Evolutionary conservation across 305 asterid species (phyloP).

Genomic region (Fraxinus floribunda): DNA sequence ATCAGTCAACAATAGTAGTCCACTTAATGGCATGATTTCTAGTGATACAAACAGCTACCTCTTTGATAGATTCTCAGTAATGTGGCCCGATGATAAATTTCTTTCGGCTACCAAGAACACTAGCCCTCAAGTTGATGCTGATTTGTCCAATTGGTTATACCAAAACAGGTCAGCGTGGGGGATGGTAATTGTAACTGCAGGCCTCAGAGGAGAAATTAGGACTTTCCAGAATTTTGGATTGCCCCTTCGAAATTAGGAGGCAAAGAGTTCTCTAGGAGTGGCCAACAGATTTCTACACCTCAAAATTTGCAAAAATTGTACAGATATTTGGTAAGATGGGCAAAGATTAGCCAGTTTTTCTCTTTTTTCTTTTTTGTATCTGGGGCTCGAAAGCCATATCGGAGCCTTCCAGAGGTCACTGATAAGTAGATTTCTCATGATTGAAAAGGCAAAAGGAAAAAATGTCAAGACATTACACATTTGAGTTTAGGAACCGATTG

Average conservation of each 20-base stretch:
- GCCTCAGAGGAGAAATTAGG: slow-evolving; percentile 82
- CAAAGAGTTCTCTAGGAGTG: background rate
- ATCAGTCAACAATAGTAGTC: slow-evolving; percentile 61
- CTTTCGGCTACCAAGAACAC: slow-evolving; percentile 48
- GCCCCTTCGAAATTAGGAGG: slow-evolving; percentile 55
- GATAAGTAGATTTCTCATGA: slow-evolving; percentile 26
- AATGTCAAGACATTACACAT: slow-evolving; percentile 31
- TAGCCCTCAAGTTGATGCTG: slow-evolving; percentile 65
- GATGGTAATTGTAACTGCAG: slow-evolving; percentile 87
- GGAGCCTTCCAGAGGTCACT: slow-evolving; percentile 22
- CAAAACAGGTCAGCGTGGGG: slow-evolving; percentile 82
- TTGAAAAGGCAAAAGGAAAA: slow-evolving; percentile 4
- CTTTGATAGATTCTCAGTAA: slow-evolving; percentile 60
- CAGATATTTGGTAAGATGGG: slow-evolving; percentile 58
- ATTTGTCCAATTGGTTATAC: slow-evolving; percentile 51
- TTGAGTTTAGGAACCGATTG: slow-evolving; percentile 41
- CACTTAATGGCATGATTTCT: slow-evolving; percentile 56
- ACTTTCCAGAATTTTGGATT: slow-evolving; percentile 88
- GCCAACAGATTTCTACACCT: background rate
- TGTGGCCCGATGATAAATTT: slow-evolving; percentile 95
- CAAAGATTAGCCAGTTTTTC: slow-evolving; percentile 44
- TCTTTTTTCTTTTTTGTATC: slow-evolving; percentile 2
- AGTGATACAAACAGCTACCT: slow-evolving; percentile 62
- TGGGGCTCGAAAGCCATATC: slow-evolving; percentile 11
- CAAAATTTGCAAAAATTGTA: slow-evolving; percentile 49